Conservation (phyloP, 2,329 filamentous ascomycete genomes). For the Pseudofabraea citricarpa region DNA sequence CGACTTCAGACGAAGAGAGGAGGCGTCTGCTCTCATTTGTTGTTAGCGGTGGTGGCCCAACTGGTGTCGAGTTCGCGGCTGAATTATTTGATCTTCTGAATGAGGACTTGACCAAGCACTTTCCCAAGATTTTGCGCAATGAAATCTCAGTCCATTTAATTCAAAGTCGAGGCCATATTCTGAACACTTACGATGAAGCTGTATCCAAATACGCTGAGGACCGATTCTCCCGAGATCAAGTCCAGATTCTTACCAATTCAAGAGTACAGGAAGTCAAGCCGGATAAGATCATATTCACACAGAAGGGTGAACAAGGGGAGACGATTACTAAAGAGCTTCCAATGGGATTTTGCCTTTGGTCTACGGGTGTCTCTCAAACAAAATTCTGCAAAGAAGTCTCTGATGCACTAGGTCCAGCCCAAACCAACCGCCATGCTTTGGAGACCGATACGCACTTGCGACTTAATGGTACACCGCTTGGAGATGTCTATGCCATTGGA, state of each 20-base stretch:
- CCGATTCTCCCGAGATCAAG: slow-evolving; percentile 83
- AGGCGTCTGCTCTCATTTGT: slow-evolving; percentile 88
- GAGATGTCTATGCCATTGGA: slow-evolving; percentile 93
- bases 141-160: slow-evolving; percentile 98
- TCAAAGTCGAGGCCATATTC: slow-evolving; percentile 87
- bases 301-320: slow-evolving; percentile 69
- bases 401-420: slow-evolving; percentile 66
- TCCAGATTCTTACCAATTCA: slow-evolving; percentile 88
- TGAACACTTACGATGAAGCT: slow-evolving; percentile 97
- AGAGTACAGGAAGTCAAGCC: slow-evolving; percentile 82
- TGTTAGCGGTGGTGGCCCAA: slow-evolving; percentile 91
- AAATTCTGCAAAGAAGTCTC: slow-evolving; percentile 74
- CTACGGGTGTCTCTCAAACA: slow-evolving; percentile 87
- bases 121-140: slow-evolving; percentile 87
- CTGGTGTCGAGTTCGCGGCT: slow-evolving; percentile 95
- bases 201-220: slow-evolving; percentile 89
- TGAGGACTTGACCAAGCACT: slow-evolving; percentile 79
- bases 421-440: slow-evolving; percentile 86
- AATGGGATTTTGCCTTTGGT: slow-evolving; percentile 96
- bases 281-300: slow-evolving; percentile 85
- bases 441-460: slow-evolving; percentile 94
- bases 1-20: slow-evolving; percentile 82
- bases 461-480: slow-evolving; percentile 79
- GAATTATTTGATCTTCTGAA: slow-evolving; percentile 96
- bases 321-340: slow-evolving; percentile 87